Conservation (phyloP, 306 rosid species). For the Myrica gale region DNA sequence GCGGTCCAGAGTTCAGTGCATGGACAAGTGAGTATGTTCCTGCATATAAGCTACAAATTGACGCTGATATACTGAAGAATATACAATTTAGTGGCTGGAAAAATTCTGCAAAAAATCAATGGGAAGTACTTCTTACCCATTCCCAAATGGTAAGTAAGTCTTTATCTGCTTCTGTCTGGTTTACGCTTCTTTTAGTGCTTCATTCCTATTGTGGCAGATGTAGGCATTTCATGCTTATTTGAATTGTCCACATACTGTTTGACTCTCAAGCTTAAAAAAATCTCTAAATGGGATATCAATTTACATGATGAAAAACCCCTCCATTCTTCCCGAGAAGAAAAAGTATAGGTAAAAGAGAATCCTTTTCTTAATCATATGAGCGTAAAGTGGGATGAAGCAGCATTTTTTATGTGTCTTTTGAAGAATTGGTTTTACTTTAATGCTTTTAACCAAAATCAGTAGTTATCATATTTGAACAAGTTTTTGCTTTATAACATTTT, state of each 20-base stretch:
- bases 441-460: not conserved
- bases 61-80: slow-evolving; percentile 41
- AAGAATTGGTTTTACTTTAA: not conserved
- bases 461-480: not conserved
- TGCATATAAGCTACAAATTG: slow-evolving; percentile 71
- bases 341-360: not conserved
- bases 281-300: not conserved
- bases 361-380: slow-evolving; percentile 13
- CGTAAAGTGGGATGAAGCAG: not conserved
- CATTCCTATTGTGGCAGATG: not conserved
- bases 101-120: slow-evolving; percentile 54
- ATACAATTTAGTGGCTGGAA: slow-evolving; percentile 79
- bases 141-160: slow-evolving; percentile 81
- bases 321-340: not conserved
- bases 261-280: not conserved
- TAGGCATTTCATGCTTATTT: not conserved
- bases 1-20: slow-evolving; percentile 76
- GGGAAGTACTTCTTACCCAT: slow-evolving; percentile 92
- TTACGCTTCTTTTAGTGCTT: slow-evolving; percentile 12
- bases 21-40: slow-evolving; percentile 86
- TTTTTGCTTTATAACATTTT: slow-evolving; percentile 13
- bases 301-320: not conserved
- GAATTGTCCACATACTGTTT: not conserved
- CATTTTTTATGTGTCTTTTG: not conserved
- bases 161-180: slow-evolving; percentile 35